Percentiles rank a stretch among this genome's conserved stretches.
Evolutionary conservation across 768 basidiomycete species (phyloP).

Genomic region (Ramaria sp.): DNA sequence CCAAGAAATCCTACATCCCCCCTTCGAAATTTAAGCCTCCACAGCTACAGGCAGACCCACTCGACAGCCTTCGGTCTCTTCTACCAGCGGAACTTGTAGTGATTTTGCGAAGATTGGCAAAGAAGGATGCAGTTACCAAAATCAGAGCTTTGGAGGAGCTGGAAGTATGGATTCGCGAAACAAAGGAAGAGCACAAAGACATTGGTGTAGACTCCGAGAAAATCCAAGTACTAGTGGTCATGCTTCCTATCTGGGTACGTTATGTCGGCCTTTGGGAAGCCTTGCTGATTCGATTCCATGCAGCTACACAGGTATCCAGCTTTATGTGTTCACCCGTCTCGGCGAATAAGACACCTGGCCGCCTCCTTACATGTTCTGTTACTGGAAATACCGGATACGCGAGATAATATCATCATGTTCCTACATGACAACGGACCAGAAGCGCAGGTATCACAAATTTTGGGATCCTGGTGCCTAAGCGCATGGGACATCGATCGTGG

Average conservation of each 20-base stretch:
- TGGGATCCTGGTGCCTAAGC: constrained; percentile 67
- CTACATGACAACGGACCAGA: constrained; percentile 36
- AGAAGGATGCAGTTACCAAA: constrained; percentile 86
- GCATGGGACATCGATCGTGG: constrained; percentile 62
- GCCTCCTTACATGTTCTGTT: constrained; percentile 55
- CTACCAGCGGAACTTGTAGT: constrained; percentile 78
- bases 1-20: constrained; percentile 78
- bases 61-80: constrained; percentile 69
- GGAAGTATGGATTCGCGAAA: constrained; percentile 54
- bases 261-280: constrained; percentile 1
- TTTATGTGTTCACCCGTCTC: constrained; percentile 69
- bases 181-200: constrained; percentile 32
- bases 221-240: constrained; percentile 35
- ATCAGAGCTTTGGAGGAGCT: constrained; percentile 80
- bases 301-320: constrained; percentile 83
- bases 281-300: not conserved
- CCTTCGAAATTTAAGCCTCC: constrained; percentile 60
- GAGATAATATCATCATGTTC: constrained; percentile 40
- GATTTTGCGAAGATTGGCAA: constrained; percentile 67
- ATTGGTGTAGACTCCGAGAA: constrained; percentile 27
- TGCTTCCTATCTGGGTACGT: constrained; percentile 89
- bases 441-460: constrained; percentile 42
- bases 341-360: constrained; percentile 56
- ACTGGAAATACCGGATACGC: constrained; percentile 38
- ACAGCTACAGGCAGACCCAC: constrained; percentile 68